Base-by-base conservation (phyloP, 2,329 filamentous ascomycete species). In the Aciculosporium take region DNA sequence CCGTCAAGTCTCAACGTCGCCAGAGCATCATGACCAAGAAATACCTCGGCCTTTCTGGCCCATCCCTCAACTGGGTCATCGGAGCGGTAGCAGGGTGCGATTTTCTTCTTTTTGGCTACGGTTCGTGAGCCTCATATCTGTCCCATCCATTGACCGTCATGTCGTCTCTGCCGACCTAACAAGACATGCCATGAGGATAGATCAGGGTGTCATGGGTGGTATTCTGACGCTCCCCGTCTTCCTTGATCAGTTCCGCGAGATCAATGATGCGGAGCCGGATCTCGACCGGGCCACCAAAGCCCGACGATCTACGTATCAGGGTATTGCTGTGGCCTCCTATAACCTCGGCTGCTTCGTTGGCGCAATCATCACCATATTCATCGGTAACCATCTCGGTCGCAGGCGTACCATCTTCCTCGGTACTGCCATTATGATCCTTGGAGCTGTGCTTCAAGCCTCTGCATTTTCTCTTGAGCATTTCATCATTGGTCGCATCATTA, bases 131-230 rank as follows among this genome's bases (percentile, higher is more conserved):
- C 24, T 40, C 23, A 21, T 29, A 13, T 24, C 27, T 38, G 18
- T 13, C 9, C 25, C 17, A 25, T 37, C 7, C 7, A 28, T 34
- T 28, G 8, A 23, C 12, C 12, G 15, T 21, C 15, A 12, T 21
- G 23, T 15, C 15, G n/a, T 27, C 20, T 2, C 3, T 5, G 12
- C 29, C 15, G n/a, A 36, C 17, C 37, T 32, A 32, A 43, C 31
- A 17, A 31, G 23, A 4, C 13, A n/a, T 29, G 17, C n/a, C 21
- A 23, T 15, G 13, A 10, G 15, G 18, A 10, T 70, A 79, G 81
- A 85, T 57, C 79, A 83, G 59, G 78, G 81, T 54, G 79, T 85
- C 8, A 86, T 84, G 69, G 82, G 79, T 35, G 79, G 79, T 43
- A 76, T 89, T 48, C 64, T 89, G 43, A 84, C 81, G 3, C 70